Conservation (phyloP, 108 stramenopile species). For the Cyclotella baltica region DNA sequence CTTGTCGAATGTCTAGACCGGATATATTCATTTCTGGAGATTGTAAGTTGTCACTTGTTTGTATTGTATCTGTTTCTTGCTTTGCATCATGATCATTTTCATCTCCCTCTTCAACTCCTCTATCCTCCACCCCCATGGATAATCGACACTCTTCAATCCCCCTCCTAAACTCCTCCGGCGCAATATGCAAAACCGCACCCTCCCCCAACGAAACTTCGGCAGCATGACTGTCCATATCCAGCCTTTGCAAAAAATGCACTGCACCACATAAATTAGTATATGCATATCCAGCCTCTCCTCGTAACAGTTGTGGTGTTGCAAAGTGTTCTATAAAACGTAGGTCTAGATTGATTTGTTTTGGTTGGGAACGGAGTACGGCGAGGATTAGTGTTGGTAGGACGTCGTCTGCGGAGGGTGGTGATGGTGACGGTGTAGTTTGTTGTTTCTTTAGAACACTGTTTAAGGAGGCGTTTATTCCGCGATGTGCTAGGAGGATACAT, state of each 20-base stretch:
- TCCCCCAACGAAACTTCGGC: slow-evolving; percentile 41
- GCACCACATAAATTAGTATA: slow-evolving; percentile 87
- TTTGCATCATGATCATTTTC: background rate
- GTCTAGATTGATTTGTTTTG: slow-evolving; percentile 50
- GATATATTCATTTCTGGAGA: slow-evolving; percentile 36
- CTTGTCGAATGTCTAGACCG: slow-evolving; percentile 65
- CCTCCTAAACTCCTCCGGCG: slow-evolving; percentile 62
- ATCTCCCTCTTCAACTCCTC: slow-evolving; percentile 6
- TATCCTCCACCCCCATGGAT: slow-evolving; percentile 7
- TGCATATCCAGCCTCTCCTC: slow-evolving; percentile 88
- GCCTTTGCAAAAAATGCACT: slow-evolving; percentile 80
- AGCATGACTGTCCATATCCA: slow-evolving; percentile 58
- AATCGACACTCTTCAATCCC: slow-evolving; percentile 61
- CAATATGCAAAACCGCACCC: slow-evolving; percentile 62
- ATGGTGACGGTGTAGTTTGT: slow-evolving; percentile 11
- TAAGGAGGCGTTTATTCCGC: slow-evolving; percentile 68
- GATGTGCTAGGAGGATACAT: slow-evolving; percentile 68
- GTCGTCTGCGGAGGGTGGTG: slow-evolving; percentile 83
- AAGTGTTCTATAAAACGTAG: slow-evolving; percentile 73
- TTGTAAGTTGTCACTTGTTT: background rate
- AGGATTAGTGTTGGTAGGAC: slow-evolving; percentile 84
- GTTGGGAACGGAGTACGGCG: slow-evolving; percentile 65
- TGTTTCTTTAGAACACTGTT: slow-evolving; percentile 48
- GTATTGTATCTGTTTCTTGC: background rate
- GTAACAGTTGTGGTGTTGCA: slow-evolving; percentile 63